These are phyloP conservation scores for Colletotrichum sp. DNA, from an alignment of 2,329 filamentous ascomycete species.

Conservation along the genomic window DNA sequence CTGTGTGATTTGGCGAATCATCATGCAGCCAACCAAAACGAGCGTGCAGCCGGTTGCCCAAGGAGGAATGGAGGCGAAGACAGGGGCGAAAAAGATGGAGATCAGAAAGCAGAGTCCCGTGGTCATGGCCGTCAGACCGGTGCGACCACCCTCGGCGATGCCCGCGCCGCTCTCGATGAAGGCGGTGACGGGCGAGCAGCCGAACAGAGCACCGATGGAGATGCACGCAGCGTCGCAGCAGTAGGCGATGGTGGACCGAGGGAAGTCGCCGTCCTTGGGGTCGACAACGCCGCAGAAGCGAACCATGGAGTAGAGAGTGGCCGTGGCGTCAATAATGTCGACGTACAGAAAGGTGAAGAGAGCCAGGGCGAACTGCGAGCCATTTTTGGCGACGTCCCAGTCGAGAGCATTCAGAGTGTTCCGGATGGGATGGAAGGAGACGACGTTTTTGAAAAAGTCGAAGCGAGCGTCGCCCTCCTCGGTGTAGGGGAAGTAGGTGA, in stretches of 20 bases:
- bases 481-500: slow-evolving; percentile 77
- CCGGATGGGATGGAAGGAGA: slow-evolving; percentile 74
- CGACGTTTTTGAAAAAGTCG: slow-evolving; percentile 75
- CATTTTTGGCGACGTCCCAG: slow-evolving; percentile 64
- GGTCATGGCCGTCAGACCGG: slow-evolving; percentile 73
- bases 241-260: slow-evolving; percentile 82
- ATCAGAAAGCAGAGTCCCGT: slow-evolving; percentile 74
- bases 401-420: slow-evolving; percentile 68
- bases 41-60: slow-evolving; percentile 80
- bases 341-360: slow-evolving; percentile 82
- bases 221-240: slow-evolving; percentile 75
- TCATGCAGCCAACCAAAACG: slow-evolving; percentile 76
- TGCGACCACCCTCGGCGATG: slow-evolving; percentile 77
- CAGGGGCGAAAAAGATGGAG: slow-evolving; percentile 76
- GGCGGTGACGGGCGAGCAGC: slow-evolving; percentile 73
- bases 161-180: slow-evolving; percentile 80
- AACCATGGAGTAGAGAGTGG: slow-evolving; percentile 83
- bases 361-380: slow-evolving; percentile 70
- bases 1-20: slow-evolving; percentile 76
- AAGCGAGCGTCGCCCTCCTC: slow-evolving; percentile 68
- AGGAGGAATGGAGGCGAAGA: slow-evolving; percentile 78
- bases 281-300: slow-evolving; percentile 73
- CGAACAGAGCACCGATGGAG: slow-evolving; percentile 73
- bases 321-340: slow-evolving; percentile 80
- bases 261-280: slow-evolving; percentile 77